Evolutionary conservation across 2,329 filamentous ascomycete species (phyloP).

Genomic region (Pyricularia grisea): DNA sequence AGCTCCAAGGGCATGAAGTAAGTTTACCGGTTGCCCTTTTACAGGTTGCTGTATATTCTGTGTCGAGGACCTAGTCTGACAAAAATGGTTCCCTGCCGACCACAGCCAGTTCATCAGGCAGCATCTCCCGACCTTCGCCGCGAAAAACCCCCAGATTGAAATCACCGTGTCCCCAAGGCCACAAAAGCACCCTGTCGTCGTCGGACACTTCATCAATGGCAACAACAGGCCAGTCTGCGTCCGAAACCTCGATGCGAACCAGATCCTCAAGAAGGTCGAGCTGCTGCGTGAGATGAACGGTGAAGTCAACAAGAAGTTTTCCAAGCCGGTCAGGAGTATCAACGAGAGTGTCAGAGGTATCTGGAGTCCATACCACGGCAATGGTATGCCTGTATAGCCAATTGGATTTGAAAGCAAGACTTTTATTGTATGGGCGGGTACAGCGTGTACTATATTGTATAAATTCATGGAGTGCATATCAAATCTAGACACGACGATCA

Average conservation of each 20-base stretch:
- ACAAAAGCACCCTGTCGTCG: slow-evolving; percentile 79
- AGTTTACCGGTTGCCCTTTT: slow-evolving; percentile 15
- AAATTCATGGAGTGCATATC: background rate
- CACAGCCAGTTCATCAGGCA: slow-evolving; percentile 71
- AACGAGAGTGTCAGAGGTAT: slow-evolving; percentile 59
- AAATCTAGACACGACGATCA: background rate
- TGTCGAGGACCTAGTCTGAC: background rate
- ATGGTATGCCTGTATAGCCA: slow-evolving; percentile 40
- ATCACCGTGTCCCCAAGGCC: slow-evolving; percentile 86
- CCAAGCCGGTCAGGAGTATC: slow-evolving; percentile 55
- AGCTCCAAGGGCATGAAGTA: slow-evolving; percentile 95
- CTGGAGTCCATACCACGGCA: slow-evolving; percentile 62
- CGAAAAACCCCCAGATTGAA: slow-evolving; percentile 77
- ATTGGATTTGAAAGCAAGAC: background rate
- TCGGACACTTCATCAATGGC: slow-evolving; percentile 89
- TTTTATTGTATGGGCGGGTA: background rate
- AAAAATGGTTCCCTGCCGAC: slow-evolving; percentile 4
- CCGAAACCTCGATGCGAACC: slow-evolving; percentile 69
- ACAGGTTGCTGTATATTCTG: background rate
- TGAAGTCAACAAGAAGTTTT: slow-evolving; percentile 57
- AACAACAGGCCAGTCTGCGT: slow-evolving; percentile 80
- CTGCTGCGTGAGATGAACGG: slow-evolving; percentile 65
- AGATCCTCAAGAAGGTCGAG: slow-evolving; percentile 73
- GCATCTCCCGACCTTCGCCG: slow-evolving; percentile 67
- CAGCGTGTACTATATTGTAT: background rate